Evolutionary conservation across 495 filamentous ascomycete species (phyloP), one percentile per base, ranked within the genome.

Genomic region (Terfezia claveryi): DNA sequence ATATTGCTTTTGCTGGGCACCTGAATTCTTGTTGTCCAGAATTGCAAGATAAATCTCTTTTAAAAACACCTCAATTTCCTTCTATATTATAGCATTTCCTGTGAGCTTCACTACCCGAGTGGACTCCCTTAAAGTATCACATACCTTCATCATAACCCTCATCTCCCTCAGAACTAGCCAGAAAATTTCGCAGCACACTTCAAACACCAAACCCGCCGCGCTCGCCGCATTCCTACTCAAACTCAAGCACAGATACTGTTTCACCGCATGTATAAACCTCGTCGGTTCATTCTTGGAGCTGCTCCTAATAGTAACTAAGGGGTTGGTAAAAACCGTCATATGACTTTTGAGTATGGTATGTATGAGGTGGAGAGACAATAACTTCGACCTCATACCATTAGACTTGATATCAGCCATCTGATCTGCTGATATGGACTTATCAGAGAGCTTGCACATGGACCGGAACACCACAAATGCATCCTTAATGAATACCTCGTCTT

Each of bases 41-140:
- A 96, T 87, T 10, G 87, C 85, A 37, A 99, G 70, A 64, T 99
- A 99, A 23, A 96, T 94, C 61, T 99, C 92, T 65, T 95, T 95
- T 57, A 99, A 64, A 64, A 96, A 95, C 1, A 99, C 87, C 67
- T 96, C 92, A 52, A 96, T 83, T 67, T 99, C 92, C 78, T 94
- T 93, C 81, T 87, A 60, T 52, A 14, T 20, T 12, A 16, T n/a
- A 37, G 37, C 49, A 44, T 41, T 5, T 0, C 12, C 37, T 8
- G 12, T 49, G 46, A 27, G 37, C 44, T 7, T 32, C 7, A 32
- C 7, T 32, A 32, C 27, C 2, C 27, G 27, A 32, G 7, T 32
- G 7, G 27, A 32, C 27, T 32, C 27, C 27, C 27, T 32, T 2
- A 7, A 32, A 7, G 27, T 32, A 32, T 32, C 27, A 63, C 73